Percentiles rank a stretch among this genome's conserved stretches.
These are phyloP conservation scores for Aphanomyces cochlioides DNA, from an alignment of 352 stramenopile species.

Conservation along the genomic window DNA sequence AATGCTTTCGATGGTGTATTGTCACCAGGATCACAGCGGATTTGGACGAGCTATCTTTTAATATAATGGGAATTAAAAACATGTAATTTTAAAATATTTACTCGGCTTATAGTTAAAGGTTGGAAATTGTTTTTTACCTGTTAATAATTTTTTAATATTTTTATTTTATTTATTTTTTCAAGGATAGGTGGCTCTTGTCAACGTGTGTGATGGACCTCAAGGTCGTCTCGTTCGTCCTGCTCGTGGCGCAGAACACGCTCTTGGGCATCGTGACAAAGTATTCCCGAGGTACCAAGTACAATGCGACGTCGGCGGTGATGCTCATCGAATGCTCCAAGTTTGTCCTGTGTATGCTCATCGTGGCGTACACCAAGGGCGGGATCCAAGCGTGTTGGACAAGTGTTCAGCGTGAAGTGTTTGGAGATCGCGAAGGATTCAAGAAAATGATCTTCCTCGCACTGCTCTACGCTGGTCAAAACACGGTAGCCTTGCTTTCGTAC, in stretches of 20 bases:
- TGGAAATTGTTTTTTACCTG: no score
- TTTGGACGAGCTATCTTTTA: no score
- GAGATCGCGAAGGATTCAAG: conserved; percentile 65
- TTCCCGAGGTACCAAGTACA: conserved; percentile 82
- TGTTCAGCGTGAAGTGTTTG: conserved; percentile 74
- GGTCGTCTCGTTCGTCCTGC: conserved; percentile 79
- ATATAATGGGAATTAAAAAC: no score
- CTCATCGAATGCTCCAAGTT: conserved; percentile 84
- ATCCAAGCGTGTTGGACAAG: conserved; percentile 52
- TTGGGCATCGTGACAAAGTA: conserved; percentile 87
- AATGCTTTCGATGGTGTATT: no score
- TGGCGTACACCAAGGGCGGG: conserved; percentile 51
- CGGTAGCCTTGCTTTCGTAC: conserved; percentile 81
- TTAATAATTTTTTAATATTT: no score
- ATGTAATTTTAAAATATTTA: no score
- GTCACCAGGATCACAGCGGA: no score
- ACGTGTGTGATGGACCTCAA: conserved; percentile 49
- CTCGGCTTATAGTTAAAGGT: no score
- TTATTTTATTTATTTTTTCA: no score
- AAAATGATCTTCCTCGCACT: conserved; percentile 85
- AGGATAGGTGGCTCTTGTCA: no score
- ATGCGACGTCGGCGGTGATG: conserved; percentile 69
- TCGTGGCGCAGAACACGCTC: conserved; percentile 83
- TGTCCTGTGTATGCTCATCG: conserved; percentile 66
- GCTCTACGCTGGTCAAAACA: conserved; percentile 84